Percentiles rank a stretch among this genome's conserved stretches.
Evolutionary conservation across 169 alveolate genomes (phyloP).

Genomic region (Plasmodium gallinaceum): DNA sequence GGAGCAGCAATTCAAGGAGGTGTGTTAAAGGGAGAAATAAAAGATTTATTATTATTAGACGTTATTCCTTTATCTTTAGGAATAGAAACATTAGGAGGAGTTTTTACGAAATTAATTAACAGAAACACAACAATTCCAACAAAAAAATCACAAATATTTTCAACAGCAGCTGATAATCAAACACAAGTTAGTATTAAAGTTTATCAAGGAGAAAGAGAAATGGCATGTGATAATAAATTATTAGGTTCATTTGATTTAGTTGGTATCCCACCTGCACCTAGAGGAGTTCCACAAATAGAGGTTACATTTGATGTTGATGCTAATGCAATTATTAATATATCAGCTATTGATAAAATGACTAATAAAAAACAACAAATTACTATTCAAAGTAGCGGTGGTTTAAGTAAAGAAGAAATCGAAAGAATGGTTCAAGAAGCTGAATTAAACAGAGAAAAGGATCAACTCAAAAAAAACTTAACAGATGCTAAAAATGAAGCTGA

Average conservation of each 20-base stretch:
- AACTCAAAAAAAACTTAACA: conserved; percentile 93
- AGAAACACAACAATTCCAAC: conserved; percentile 99
- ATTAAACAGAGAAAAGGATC: conserved; percentile 94
- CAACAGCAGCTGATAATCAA: conserved; percentile 99
- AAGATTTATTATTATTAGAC: conserved; percentile 96
- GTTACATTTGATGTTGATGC: conserved; percentile 99
- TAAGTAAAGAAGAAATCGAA: conserved; percentile 93
- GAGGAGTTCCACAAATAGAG: conserved; percentile 97
- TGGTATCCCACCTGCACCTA: conserved; percentile 99
- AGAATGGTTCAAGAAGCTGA: conserved; percentile 98
- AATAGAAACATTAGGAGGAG: conserved; percentile 98
- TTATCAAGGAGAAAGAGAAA: conserved; percentile 99
- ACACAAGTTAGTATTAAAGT: conserved; percentile 98
- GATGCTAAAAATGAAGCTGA: conserved; percentile 96
- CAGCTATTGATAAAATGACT: conserved; percentile 98
- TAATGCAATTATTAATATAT: conserved; percentile 97
- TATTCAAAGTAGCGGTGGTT: conserved; percentile 97
- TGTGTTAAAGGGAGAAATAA: conserved; percentile 97
- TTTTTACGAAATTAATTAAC: conserved; percentile 95
- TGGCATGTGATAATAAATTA: conserved; percentile 97
- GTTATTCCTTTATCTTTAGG: conserved; percentile 97
- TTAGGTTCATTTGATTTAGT: conserved; percentile 98
- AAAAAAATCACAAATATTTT: conserved; percentile 97
- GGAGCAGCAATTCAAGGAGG: conserved; percentile 99
- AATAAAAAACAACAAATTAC: conserved; percentile 96